These are phyloP conservation scores for Cantharellus anzutake DNA, from an alignment of 768 basidiomycete species.

Conservation along the genomic window DNA sequence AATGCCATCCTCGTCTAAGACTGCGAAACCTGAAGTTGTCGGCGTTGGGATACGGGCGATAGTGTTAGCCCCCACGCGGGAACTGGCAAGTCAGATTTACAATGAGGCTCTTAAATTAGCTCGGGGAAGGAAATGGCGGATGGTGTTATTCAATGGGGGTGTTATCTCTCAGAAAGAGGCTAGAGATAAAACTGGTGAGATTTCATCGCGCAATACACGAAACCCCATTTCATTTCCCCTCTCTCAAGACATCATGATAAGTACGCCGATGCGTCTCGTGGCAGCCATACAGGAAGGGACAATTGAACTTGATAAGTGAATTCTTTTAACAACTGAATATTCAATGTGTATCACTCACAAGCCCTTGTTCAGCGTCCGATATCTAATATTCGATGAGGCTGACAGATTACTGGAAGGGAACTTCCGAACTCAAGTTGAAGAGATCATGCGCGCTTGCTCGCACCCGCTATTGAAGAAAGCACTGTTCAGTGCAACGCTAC, in stretches of 20 bases:
- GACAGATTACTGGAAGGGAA: slow-evolving; percentile 80
- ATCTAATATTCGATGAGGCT: slow-evolving; percentile 78
- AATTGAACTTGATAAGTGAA: slow-evolving; percentile 56
- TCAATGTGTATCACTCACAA: slow-evolving; percentile 4
- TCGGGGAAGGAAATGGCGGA: slow-evolving; percentile 65
- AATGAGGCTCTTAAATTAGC: slow-evolving; percentile 76
- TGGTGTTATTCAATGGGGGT: slow-evolving; percentile 62
- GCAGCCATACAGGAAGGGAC: slow-evolving; percentile 51
- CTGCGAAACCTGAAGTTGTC: slow-evolving; percentile 19
- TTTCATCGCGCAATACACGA: background rate
- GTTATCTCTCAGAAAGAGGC: slow-evolving; percentile 56
- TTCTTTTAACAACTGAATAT: slow-evolving; percentile 7
- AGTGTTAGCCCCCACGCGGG: slow-evolving; percentile 79
- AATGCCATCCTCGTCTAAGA: slow-evolving; percentile 29
- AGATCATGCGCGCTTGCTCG: slow-evolving; percentile 63
- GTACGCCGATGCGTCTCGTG: slow-evolving; percentile 80
- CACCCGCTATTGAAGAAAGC: slow-evolving; percentile 57
- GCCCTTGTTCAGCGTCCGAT: slow-evolving; percentile 41
- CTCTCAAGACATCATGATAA: slow-evolving; percentile 63
- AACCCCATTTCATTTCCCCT: background rate
- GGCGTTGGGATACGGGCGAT: slow-evolving; percentile 55
- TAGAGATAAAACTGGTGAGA: slow-evolving; percentile 35
- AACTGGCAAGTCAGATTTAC: slow-evolving; percentile 89
- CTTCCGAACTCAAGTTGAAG: slow-evolving; percentile 76
- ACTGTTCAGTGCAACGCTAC: slow-evolving; percentile 89